Percentiles rank a stretch among this genome's conserved stretches.
These are phyloP conservation scores for Camptophora hylomeconis DNA, from an alignment of 2,329 filamentous ascomycete genomes.

Conservation along the genomic window DNA sequence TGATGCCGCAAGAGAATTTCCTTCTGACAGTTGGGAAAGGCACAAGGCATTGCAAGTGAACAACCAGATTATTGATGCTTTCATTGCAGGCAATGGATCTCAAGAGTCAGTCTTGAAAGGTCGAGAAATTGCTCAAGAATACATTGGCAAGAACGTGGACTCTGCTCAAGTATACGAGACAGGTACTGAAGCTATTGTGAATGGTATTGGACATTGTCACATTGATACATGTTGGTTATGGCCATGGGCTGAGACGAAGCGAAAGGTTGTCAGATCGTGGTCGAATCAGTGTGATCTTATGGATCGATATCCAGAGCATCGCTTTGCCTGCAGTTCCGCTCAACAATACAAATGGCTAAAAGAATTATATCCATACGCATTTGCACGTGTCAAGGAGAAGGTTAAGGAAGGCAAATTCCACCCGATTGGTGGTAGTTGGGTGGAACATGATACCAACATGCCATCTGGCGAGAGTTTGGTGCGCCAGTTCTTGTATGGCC, in stretches of 20 bases:
- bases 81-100: slow-evolving; percentile 62
- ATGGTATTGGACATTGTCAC: slow-evolving; percentile 87
- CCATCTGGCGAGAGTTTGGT: slow-evolving; percentile 89
- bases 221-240: slow-evolving; percentile 98
- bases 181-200: slow-evolving; percentile 63
- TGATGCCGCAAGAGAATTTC: slow-evolving; percentile 85
- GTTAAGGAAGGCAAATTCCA: slow-evolving; percentile 85
- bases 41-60: slow-evolving; percentile 73
- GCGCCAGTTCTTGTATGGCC: slow-evolving; percentile 88
- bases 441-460: slow-evolving; percentile 97
- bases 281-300: slow-evolving; percentile 92
- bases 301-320: slow-evolving; percentile 86
- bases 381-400: slow-evolving; percentile 81
- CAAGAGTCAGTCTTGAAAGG: slow-evolving; percentile 65
- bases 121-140: slow-evolving; percentile 70
- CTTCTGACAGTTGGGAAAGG: slow-evolving; percentile 73
- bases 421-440: slow-evolving; percentile 94
- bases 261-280: slow-evolving; percentile 92
- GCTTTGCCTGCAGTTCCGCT: slow-evolving; percentile 84
- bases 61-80: slow-evolving; percentile 81
- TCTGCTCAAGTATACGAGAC: slow-evolving; percentile 72
- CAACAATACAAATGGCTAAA: slow-evolving; percentile 99
- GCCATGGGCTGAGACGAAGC: slow-evolving; percentile 96
- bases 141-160: slow-evolving; percentile 69
- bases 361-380: slow-evolving; percentile 73